Percentiles rank a stretch among this genome's conserved stretches.
These are phyloP conservation scores for Papilionanthe hybrid DNA, from an alignment of 116 monocot genomes.

Conservation along the genomic window DNA sequence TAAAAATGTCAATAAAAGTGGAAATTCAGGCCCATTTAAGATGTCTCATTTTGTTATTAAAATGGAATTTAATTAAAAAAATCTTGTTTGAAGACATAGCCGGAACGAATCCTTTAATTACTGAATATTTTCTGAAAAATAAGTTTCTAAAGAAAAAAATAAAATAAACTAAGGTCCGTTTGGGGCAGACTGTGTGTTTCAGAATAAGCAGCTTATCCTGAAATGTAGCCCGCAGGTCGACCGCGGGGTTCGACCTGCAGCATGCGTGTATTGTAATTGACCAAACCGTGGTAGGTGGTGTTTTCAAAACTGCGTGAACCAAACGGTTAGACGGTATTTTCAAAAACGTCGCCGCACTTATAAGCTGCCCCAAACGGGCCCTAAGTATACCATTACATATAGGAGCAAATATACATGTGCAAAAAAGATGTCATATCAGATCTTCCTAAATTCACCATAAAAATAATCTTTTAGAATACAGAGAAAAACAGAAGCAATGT, in stretches of 20 bases:
- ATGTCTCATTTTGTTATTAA: not conserved
- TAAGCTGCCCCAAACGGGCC: too few species aligned
- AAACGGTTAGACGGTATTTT: too few species aligned
- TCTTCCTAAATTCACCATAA: not conserved
- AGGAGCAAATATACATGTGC: not conserved
- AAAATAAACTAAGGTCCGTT: not conserved
- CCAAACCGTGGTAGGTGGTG: too few species aligned
- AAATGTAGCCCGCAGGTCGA: too few species aligned
- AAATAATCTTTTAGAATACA: not conserved
- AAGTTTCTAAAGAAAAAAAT: not conserved
- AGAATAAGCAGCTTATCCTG: too few species aligned
- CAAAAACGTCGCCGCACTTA: too few species aligned
- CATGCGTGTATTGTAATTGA: too few species aligned
- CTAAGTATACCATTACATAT: not conserved
- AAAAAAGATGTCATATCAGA: not conserved
- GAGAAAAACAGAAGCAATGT: not conserved
- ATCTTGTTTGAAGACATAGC: not conserved
- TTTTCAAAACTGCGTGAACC: too few species aligned
- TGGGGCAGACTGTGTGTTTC: too few species aligned
- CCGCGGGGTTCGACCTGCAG: too few species aligned
- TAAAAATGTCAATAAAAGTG: not conserved
- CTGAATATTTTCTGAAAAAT: not conserved
- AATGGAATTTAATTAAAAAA: not conserved
- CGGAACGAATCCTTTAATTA: not conserved
- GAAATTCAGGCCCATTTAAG: not conserved